A percentile compares a stretch with the other conserved stretches of the same genome.
phyloP scores from a whole-genome alignment of 106 monocot species.

The Phalaenopsis aphrodite region DNA sequence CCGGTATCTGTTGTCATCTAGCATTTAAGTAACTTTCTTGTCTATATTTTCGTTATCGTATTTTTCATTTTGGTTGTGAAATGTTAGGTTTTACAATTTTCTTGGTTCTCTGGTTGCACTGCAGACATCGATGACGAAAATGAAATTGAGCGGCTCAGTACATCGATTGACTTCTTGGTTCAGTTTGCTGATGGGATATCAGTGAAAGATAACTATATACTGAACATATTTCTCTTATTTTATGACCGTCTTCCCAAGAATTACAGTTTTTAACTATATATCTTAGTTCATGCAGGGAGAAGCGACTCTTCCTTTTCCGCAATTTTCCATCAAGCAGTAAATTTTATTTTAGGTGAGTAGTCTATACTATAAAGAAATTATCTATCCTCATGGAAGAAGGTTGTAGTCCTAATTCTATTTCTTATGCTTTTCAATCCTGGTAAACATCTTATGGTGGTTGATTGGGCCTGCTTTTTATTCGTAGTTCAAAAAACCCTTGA shows the following conservation, averaged over 20 bases:
- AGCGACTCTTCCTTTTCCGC: slow-evolving; percentile 33
- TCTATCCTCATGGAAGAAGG: background rate
- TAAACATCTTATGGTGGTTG: background rate
- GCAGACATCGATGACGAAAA: slow-evolving; percentile 42
- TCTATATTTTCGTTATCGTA: background rate
- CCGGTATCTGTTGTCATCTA: background rate
- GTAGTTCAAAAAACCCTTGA: background rate
- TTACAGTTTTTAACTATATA: slow-evolving; percentile 4
- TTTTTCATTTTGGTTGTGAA: background rate
- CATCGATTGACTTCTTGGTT: slow-evolving; percentile 65
- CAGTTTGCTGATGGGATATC: slow-evolving; percentile 26
- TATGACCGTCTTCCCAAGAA: background rate
- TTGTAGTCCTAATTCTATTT: background rate
- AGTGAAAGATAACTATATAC: slow-evolving; percentile 17
- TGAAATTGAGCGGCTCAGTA: slow-evolving; percentile 41
- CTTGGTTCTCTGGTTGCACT: background rate
- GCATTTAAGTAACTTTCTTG: background rate
- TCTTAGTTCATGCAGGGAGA: slow-evolving; percentile 29
- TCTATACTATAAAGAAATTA: background rate
- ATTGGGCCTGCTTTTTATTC: background rate
- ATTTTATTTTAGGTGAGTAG: slow-evolving; percentile 64
- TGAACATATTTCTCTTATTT: slow-evolving; percentile 1
- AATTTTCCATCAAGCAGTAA: slow-evolving; percentile 68
- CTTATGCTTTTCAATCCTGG: background rate
- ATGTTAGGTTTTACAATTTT: background rate